Conservation (phyloP, 495 filamentous ascomycete species). For the Jackrogersella multiformis region DNA sequence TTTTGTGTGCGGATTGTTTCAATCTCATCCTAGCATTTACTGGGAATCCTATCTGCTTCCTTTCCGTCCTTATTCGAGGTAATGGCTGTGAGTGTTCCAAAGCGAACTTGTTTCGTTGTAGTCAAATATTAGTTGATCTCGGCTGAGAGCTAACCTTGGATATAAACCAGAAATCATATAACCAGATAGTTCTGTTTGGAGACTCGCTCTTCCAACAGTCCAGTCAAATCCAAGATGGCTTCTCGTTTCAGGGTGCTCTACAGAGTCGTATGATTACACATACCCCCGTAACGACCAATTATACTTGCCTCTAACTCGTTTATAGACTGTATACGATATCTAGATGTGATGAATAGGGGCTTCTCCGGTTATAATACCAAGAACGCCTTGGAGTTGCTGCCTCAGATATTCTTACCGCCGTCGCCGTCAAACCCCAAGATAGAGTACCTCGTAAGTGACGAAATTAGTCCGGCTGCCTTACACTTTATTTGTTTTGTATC, state of each 20-base stretch:
- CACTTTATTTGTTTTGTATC: not conserved
- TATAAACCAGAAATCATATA: slow-evolving; percentile 49
- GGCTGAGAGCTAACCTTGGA: slow-evolving; percentile 4
- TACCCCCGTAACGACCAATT: not conserved
- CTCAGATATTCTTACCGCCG: slow-evolving; percentile 54
- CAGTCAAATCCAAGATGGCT: slow-evolving; percentile 66
- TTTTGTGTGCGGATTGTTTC: slow-evolving; percentile 4
- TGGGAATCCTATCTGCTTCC: slow-evolving; percentile 4
- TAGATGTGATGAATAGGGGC: slow-evolving; percentile 61
- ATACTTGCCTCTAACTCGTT: slow-evolving; percentile 32
- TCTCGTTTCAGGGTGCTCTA: slow-evolving; percentile 75
- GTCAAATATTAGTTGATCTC: not conserved
- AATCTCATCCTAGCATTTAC: not conserved
- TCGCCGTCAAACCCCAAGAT: slow-evolving; percentile 63
- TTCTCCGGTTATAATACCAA: slow-evolving; percentile 61
- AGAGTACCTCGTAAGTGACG: slow-evolving; percentile 68
- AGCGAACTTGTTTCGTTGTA: not conserved
- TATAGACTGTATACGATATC: slow-evolving; percentile 54
- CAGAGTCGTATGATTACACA: slow-evolving; percentile 65
- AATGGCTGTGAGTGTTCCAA: slow-evolving; percentile 42
- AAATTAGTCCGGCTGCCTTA: not conserved
- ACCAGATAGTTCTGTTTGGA: slow-evolving; percentile 81
- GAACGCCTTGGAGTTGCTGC: slow-evolving; percentile 54
- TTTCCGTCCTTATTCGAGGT: slow-evolving; percentile 3
- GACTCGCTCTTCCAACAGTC: slow-evolving; percentile 80